Conservation (phyloP, 495 filamentous ascomycete genomes). For the Beverwykella pulmonaria region DNA sequence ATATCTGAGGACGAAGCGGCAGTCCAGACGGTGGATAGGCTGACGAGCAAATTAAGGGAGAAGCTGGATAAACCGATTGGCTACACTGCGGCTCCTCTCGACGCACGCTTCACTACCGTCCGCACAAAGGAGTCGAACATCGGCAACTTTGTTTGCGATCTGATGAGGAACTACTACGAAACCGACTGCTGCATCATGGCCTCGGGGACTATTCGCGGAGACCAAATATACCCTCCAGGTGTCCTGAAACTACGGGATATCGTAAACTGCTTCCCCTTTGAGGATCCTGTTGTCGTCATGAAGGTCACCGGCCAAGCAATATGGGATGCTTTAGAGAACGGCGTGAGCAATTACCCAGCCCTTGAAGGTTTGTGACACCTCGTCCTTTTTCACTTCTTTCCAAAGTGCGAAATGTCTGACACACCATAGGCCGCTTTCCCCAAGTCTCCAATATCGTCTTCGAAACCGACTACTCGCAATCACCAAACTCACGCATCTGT, state of each 20-base stretch:
- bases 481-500: constrained; percentile 63
- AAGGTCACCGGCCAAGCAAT: constrained; percentile 67
- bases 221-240: constrained; percentile 84
- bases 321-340: constrained; percentile 78
- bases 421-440: constrained; percentile 58
- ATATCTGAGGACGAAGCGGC: constrained; percentile 64
- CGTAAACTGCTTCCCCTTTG: constrained; percentile 72
- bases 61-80: constrained; percentile 84
- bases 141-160: constrained; percentile 86
- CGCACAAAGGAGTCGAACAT: constrained; percentile 76
- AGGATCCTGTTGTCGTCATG: constrained; percentile 83
- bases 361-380: no score
- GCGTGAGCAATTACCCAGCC: constrained; percentile 75
- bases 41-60: constrained; percentile 69
- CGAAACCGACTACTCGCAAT: constrained; percentile 63
- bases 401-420: no score
- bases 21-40: constrained; percentile 60
- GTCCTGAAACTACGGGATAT: constrained; percentile 76
- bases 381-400: no score
- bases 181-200: constrained; percentile 85
- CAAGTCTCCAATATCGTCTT: constrained; percentile 83
- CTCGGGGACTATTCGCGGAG: constrained; percentile 84
- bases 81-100: constrained; percentile 75
- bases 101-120: constrained; percentile 83
- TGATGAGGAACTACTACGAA: constrained; percentile 80